These are phyloP conservation scores for Micromonas commoda DNA, from an alignment of 139 green algal genomes.

Conservation along the genomic window DNA sequence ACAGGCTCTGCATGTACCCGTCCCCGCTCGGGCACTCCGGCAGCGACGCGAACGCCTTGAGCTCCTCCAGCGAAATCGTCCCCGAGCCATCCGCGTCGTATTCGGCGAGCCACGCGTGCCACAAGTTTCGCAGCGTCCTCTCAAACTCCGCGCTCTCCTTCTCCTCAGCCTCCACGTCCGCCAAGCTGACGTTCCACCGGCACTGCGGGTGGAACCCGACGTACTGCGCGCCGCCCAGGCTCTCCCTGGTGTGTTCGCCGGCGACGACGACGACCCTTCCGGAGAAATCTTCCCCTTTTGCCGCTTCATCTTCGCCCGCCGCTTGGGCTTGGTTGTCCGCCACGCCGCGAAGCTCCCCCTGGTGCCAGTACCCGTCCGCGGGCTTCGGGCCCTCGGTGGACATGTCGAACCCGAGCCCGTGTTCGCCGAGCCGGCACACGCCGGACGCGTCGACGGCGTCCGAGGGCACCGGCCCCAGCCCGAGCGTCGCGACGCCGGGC, in stretches of 20 bases:
- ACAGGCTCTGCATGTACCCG: background rate
- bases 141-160: slow-evolving; percentile 1
- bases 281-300: too few species aligned
- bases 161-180: background rate
- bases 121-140: background rate
- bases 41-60: background rate
- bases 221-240: too few species aligned
- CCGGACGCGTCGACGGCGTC: too few species aligned
- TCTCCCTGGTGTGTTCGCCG: background rate
- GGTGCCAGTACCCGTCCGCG: too few species aligned
- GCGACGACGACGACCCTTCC: background rate
- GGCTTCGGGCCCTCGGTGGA: too few species aligned
- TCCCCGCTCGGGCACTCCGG: background rate
- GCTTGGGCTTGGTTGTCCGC: too few species aligned
- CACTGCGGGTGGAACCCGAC: background rate
- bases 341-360: too few species aligned
- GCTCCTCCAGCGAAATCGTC: slow-evolving; percentile 3
- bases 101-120: background rate
- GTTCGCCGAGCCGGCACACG: too few species aligned
- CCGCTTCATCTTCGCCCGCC: too few species aligned
- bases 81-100: background rate
- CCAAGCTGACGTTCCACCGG: background rate
- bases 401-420: too few species aligned
- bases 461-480: too few species aligned
- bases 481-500: too few species aligned